Evolutionary conservation across 2,329 filamentous ascomycete genomes (phyloP), one percentile per base, ranked within the genome.

Genomic region (Cladophialophora exuberans): DNA sequence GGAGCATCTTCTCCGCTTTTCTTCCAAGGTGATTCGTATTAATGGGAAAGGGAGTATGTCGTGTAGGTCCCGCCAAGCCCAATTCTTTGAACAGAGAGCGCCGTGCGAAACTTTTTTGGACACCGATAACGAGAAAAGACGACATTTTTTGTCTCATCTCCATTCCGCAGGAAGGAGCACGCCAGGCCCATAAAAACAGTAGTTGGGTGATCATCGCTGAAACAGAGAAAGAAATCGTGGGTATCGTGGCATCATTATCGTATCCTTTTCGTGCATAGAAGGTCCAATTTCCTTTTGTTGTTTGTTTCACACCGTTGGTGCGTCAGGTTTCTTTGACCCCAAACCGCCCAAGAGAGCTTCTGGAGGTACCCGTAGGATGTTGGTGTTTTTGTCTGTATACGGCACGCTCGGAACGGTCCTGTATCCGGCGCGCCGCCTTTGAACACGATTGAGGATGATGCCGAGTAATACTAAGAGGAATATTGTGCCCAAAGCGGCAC

Each of bases 391-490:
- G 64, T 78, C 75, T 23, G 73, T 74, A 51, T 73, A 73, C 41
- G 68, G 67, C n/a, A 70, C 69, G 52, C 73, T 73, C 6, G 75
- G 74, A 7, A 75, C 73, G 36, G 68, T 67, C 58, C 73, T 70
- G 62, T 78, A 78, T 52, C 75, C 75, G 59, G 76, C 74, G 54
- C 73, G 72, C 51, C 70, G 72, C 46, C 75, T 72, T 64, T 77
- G 75, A 49, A 77, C 71, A 63, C 75, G 74, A 58, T 76, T 76
- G 54, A 76, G 66, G 59, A 77, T 76, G 46, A 78, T 69, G 45
- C 75, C 75, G 33, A 73, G 67, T 39, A 74, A 67, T 44, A 78
- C 73, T 47, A 78, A 74, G 26, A 78, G 69, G 69, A 78, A 78
- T 51, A 78, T 72, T 55, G 72, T 76, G 56, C 73, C 75, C 30